Conservation (phyloP, 306 rosid species). For the Cicer bijugum region DNA sequence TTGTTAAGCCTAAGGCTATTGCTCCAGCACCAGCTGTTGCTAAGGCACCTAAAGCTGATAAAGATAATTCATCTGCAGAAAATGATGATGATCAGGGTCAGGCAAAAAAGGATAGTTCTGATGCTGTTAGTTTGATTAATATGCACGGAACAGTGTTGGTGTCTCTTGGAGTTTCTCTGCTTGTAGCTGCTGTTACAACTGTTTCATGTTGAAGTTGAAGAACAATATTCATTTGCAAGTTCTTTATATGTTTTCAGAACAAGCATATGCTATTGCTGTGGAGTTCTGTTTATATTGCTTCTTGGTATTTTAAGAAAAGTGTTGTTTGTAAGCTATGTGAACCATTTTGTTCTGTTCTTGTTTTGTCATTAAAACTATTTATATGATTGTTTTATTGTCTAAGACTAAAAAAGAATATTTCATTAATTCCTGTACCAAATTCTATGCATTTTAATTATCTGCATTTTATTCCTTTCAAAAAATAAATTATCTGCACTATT, state of each 20-base stretch:
- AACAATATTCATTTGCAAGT: background rate
- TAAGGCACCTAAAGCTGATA: constrained; percentile 53
- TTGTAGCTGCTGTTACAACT: constrained; percentile 26
- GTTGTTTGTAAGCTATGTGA: constrained; percentile 33
- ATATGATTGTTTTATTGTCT: constrained; percentile 33
- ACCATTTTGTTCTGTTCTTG: constrained; percentile 29
- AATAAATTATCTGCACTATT: constrained; percentile 6
- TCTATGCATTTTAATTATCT: constrained; percentile 1
- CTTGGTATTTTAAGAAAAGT: constrained; percentile 32
- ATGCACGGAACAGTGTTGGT: constrained; percentile 24
- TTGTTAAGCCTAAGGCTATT: constrained; percentile 54
- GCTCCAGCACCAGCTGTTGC: constrained; percentile 57
- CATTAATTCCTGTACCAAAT: constrained; percentile 13
- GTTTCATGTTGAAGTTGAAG: constrained; percentile 28
- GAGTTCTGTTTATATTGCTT: constrained; percentile 34
- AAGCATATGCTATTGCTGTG: constrained; percentile 13
- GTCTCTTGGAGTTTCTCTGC: constrained; percentile 43
- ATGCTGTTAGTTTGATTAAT: constrained; percentile 27
- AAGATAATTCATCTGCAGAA: constrained; percentile 47
- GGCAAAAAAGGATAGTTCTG: constrained; percentile 41
- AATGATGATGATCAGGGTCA: constrained; percentile 40
- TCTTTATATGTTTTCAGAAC: constrained; percentile 21
- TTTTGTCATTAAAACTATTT: constrained; percentile 34
- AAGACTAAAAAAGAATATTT: constrained; percentile 31
- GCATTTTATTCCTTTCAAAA: background rate